These are phyloP conservation scores for Phlebopus sp. DNA, from an alignment of 1,284 basidiomycete genomes.

Conservation along the genomic window DNA sequence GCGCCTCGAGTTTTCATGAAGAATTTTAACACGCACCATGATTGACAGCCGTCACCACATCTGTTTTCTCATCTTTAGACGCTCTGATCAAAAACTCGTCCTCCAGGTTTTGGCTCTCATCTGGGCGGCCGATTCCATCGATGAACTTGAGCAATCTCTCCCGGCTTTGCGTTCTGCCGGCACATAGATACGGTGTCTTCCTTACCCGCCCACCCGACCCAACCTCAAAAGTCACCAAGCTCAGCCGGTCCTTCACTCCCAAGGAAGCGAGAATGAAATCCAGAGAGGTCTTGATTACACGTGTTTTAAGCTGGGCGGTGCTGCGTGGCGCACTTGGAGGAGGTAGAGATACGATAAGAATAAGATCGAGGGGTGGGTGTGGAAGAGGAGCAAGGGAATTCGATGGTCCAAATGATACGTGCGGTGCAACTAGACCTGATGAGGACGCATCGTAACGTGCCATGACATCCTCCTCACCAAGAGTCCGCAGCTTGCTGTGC, in stretches of 20 bases:
- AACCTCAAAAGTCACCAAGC: conserved; percentile 87
- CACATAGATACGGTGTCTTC: conserved; percentile 84
- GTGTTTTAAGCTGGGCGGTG: conserved; percentile 78
- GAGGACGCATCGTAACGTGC: conserved; percentile 47
- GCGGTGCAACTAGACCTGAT: conserved; percentile 65
- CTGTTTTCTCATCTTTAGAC: conserved; percentile 84
- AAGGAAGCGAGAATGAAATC: conserved; percentile 81
- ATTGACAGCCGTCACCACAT: conserved; percentile 95
- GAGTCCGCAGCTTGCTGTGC: conserved; percentile 55
- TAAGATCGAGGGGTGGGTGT: conserved; percentile 88
- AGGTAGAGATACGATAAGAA: conserved; percentile 88
- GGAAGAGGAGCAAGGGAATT: conserved; percentile 76
- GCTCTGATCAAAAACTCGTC: conserved; percentile 80
- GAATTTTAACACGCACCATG: conserved; percentile 54
- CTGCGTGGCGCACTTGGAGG: conserved; percentile 67
- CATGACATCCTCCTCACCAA: conserved; percentile 70
- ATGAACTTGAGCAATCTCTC: conserved; percentile 74
- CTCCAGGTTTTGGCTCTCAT: conserved; percentile 36
- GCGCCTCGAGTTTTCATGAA: neutral
- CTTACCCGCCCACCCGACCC: conserved; percentile 76
- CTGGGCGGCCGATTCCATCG: conserved; percentile 58
- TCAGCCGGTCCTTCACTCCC: conserved; percentile 74
- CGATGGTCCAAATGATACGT: conserved; percentile 70
- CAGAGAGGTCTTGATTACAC: conserved; percentile 81
- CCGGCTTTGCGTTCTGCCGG: conserved; percentile 68